These are phyloP conservation scores for Pharnaceum exiguum DNA, from an alignment of 148 eudicot species.

Conservation along the genomic window DNA sequence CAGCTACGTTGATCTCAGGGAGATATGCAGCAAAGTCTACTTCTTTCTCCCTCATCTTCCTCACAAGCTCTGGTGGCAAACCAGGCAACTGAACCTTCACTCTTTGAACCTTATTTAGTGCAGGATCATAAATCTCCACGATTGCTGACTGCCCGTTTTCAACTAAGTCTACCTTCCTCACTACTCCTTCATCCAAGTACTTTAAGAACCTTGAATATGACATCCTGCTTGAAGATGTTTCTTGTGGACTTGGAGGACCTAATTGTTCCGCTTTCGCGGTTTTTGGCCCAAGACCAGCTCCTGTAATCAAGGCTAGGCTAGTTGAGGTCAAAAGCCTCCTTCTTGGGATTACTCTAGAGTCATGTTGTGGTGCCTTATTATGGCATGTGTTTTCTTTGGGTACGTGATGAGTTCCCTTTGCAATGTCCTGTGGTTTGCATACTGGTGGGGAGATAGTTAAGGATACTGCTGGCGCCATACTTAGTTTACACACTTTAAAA, in stretches of 20 bases:
- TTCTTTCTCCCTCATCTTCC: slow-evolving; percentile 59
- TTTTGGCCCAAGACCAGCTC: slow-evolving; percentile 32
- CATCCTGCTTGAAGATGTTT: slow-evolving; percentile 45
- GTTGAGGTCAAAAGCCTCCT: slow-evolving; percentile 37
- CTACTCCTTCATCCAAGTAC: slow-evolving; percentile 63
- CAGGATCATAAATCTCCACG: slow-evolving; percentile 56
- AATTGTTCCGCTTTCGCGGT: slow-evolving; percentile 38
- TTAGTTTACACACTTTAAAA: no score
- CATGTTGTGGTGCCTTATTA: slow-evolving; percentile 6
- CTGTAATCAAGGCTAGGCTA: slow-evolving; percentile 38
- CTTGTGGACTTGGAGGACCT: slow-evolving; percentile 45
- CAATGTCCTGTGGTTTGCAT: slow-evolving; percentile 38
- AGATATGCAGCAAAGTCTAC: slow-evolving; percentile 77
- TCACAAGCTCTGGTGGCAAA: slow-evolving; percentile 50
- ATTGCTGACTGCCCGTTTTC: slow-evolving; percentile 61
- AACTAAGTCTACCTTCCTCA: slow-evolving; percentile 65
- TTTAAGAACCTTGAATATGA: slow-evolving; percentile 73
- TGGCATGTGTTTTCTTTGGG: slow-evolving; percentile 28
- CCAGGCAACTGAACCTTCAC: slow-evolving; percentile 72
- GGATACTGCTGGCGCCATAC: slow-evolving; percentile 44
- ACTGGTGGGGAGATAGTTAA: slow-evolving; percentile 32
- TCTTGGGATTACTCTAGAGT: slow-evolving; percentile 30
- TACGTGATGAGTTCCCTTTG: slow-evolving; percentile 34
- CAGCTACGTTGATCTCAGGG: slow-evolving; percentile 36
- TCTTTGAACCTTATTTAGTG: slow-evolving; percentile 56